Percentiles rank a stretch among this genome's conserved stretches.
phyloP scores from a whole-genome alignment of 2,329 filamentous ascomycete species.

The Pochonia chlamydosporia region DNA sequence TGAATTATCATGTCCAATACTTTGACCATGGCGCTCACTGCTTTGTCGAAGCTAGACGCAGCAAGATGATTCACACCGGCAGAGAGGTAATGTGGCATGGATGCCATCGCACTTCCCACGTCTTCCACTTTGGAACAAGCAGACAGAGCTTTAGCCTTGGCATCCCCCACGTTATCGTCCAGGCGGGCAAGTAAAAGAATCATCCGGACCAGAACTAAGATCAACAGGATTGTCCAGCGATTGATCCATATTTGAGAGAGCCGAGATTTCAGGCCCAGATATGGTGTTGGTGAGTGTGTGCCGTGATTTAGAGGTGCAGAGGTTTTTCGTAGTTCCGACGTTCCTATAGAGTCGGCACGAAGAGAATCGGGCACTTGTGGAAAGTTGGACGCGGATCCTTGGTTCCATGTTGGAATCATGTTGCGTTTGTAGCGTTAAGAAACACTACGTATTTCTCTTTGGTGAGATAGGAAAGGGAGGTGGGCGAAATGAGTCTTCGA shows the following conservation, averaged over 20 bases:
- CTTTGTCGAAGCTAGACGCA: constrained; percentile 71
- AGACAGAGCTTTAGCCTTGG: constrained; percentile 74
- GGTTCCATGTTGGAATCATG: constrained; percentile 32
- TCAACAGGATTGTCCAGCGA: constrained; percentile 85
- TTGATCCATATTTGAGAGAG: constrained; percentile 98
- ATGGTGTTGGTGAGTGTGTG: constrained; percentile 67
- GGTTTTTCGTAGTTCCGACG: constrained; percentile 19
- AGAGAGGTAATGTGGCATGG: constrained; percentile 94
- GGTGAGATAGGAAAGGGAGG: no score
- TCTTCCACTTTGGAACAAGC: constrained; percentile 91
- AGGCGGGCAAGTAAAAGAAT: constrained; percentile 70
- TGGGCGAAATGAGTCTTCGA: no score
- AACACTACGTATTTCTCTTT: no score
- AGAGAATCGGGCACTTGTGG: constrained; percentile 33
- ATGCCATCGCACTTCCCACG: constrained; percentile 90
- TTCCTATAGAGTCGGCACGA: constrained; percentile 29
- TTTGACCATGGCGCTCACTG: constrained; percentile 72
- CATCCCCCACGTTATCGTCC: constrained; percentile 66
- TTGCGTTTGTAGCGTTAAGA: constrained; percentile 27
- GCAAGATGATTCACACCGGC: constrained; percentile 82
- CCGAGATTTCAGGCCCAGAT: constrained; percentile 81
- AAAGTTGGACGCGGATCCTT: constrained; percentile 23
- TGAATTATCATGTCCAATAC: constrained; percentile 75
- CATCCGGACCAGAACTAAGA: constrained; percentile 78
- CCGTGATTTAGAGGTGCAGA: neutral